Conservation (phyloP, 2,329 filamentous ascomycete genomes). For the Pseudocercospora cruenta region DNA sequence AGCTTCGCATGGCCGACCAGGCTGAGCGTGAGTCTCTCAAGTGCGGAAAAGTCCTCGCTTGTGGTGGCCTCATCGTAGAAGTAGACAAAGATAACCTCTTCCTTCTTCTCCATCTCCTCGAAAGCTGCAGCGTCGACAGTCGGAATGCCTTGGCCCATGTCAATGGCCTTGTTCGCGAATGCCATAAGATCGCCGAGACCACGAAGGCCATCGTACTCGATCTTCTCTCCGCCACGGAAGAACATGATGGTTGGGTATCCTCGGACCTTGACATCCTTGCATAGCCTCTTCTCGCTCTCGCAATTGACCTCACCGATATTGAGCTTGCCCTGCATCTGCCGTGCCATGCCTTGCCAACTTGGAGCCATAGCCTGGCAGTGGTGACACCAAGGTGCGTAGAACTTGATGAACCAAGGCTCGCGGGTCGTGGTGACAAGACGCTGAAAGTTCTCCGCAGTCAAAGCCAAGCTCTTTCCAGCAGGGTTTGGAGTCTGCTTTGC, state of each 20-base stretch:
- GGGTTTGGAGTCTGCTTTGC: conserved; percentile 69
- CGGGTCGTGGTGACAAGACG: conserved; percentile 80
- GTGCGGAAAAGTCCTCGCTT: conserved; percentile 83
- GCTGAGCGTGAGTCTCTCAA: conserved; percentile 83
- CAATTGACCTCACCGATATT: conserved; percentile 98
- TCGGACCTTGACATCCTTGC: conserved; percentile 80
- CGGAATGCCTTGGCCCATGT: conserved; percentile 73
- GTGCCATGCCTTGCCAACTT: conserved; percentile 85
- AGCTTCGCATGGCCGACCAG: conserved; percentile 90
- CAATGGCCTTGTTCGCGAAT: conserved; percentile 84
- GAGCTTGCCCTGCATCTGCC: conserved; percentile 85
- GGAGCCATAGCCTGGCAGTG: conserved; percentile 94
- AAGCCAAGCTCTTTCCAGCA: conserved; percentile 71
- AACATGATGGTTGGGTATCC: conserved; percentile 90
- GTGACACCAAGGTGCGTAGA: conserved; percentile 95
- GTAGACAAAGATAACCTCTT: conserved; percentile 96
- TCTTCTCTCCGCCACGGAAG: conserved; percentile 87
- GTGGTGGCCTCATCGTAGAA: conserved; percentile 97
- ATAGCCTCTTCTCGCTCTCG: conserved; percentile 81
- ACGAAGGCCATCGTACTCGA: conserved; percentile 90
- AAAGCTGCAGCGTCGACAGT: conserved; percentile 79
- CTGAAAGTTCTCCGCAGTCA: conserved; percentile 86
- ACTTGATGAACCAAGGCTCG: conserved; percentile 98
- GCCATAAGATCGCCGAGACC: conserved; percentile 87
- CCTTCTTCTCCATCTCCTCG: conserved; percentile 82